Percentiles rank a stretch among this genome's conserved stretches.
phyloP scores from a whole-genome alignment of 176 grass and related monocot species.

The Juncus inflexus region DNA sequence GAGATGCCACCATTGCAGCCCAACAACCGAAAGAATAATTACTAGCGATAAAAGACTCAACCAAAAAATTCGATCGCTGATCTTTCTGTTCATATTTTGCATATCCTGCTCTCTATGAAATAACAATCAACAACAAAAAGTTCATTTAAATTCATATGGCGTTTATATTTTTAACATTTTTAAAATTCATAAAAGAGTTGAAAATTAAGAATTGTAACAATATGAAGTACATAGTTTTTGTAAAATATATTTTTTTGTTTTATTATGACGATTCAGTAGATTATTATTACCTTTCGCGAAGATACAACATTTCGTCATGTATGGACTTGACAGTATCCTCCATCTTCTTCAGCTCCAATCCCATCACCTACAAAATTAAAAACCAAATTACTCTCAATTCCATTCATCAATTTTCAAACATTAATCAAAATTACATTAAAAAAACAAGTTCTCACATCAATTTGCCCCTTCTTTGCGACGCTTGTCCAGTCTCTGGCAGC shows the following conservation, averaged over 20 bases:
- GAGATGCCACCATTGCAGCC: slow-evolving; percentile 70
- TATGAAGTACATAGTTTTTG: background rate
- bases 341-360: slow-evolving; percentile 58
- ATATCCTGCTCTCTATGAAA: slow-evolving; percentile 72
- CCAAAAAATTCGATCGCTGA: slow-evolving; percentile 62
- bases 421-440: background rate
- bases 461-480: slow-evolving; percentile 64
- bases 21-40: slow-evolving; percentile 61
- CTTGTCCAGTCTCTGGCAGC: slow-evolving; percentile 44
- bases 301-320: slow-evolving; percentile 68
- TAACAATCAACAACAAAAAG: background rate
- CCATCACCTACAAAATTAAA: slow-evolving; percentile 44
- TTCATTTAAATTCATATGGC: background rate
- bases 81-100: slow-evolving; percentile 79
- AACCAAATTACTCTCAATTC: background rate
- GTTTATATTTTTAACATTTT: no score
- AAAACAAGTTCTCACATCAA: slow-evolving; percentile 40
- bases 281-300: slow-evolving; percentile 47
- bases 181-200: no score
- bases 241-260: background rate
- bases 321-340: slow-evolving; percentile 54
- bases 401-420: background rate
- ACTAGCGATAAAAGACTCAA: slow-evolving; percentile 62
- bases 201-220: background rate
- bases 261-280: background rate